Base-by-base conservation (phyloP, 805 yeast species). In the Candida vartiovaarae region DNA sequence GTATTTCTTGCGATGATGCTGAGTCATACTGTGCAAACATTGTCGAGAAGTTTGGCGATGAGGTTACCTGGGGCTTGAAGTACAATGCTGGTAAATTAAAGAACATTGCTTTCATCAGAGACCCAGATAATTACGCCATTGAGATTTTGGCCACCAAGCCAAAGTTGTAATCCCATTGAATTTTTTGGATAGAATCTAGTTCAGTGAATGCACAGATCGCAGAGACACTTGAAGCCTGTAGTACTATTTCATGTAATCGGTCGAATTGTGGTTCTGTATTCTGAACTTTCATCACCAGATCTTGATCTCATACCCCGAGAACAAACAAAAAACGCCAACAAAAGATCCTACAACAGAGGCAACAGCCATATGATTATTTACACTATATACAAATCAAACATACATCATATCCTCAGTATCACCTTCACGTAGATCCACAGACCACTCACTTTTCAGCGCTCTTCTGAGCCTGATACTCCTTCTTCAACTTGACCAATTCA, bases 111-210 rank as follows among this genome's bases (percentile, higher is more conserved):
- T 83, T 87, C 54, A 62, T 91, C 43, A 70, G 72, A 46, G 99
- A 91, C 59, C 97, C 97, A 10, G 98, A 91, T 65, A 88, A 89
- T 59, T 93, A 91, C 70, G 74, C 81, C 46, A 70, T 91, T 54
- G 95, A 89, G 67, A 72, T 90, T 42, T 65, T 83, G 39, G 77
- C 80, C 42, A 61, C 65, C 36, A 64, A 30, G 8, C 48, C 48
- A 40, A 44, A 48, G 47, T 32, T 46, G 31, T 46, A 39, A 39
- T 5, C 9, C 20, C 20, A 15, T 15, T 15, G 20, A 15, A 15
- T 15, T 15, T 15, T 8, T 11, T 29, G 8, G 8, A 23, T 10
- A 6, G 20, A 9, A 10, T 37, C 8, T n/a, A 32, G 11, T 11
- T 31, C 15, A 11, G 20, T 15, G 20, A 15, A 15, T 15, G 20